Conservation (phyloP, 1,284 basidiomycete species). For the Leccinum brunneo-olivaceum region DNA sequence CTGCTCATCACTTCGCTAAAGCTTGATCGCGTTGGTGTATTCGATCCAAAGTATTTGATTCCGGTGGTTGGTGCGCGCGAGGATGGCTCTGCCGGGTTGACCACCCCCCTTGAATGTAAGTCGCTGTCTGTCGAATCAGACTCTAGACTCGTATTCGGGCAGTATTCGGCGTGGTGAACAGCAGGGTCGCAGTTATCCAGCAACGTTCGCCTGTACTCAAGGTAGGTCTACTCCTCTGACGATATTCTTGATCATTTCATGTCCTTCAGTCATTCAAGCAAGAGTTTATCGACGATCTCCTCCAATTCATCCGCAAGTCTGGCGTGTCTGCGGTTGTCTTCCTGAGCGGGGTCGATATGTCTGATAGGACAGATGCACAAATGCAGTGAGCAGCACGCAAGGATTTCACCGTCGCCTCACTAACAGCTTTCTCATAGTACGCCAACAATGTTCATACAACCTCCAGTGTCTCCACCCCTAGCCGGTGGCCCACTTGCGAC, state of each 20-base stretch:
- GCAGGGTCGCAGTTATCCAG: slow-evolving; percentile 54
- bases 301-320: slow-evolving; percentile 47
- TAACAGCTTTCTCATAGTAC: slow-evolving; percentile 34
- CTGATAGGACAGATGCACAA: slow-evolving; percentile 67
- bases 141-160: background rate
- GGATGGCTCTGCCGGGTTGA: slow-evolving; percentile 49
- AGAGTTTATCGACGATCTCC: slow-evolving; percentile 52
- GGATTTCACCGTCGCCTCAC: slow-evolving; percentile 23
- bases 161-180: slow-evolving; percentile 59
- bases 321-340: slow-evolving; percentile 50
- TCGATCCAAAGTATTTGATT: slow-evolving; percentile 56
- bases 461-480: slow-evolving; percentile 35
- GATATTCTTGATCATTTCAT: slow-evolving; percentile 2
- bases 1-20: slow-evolving; percentile 61
- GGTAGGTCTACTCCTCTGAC: slow-evolving; percentile 31
- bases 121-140: background rate
- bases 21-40: slow-evolving; percentile 53
- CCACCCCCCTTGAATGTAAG: slow-evolving; percentile 70
- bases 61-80: slow-evolving; percentile 66
- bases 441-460: slow-evolving; percentile 52
- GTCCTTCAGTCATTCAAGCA: slow-evolving; percentile 55
- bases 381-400: slow-evolving; percentile 56
- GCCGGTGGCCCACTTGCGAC: slow-evolving; percentile 34
- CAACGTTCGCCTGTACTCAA: slow-evolving; percentile 74
- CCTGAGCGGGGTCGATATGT: slow-evolving; percentile 68